Evolutionary conservation across 768 basidiomycete genomes (phyloP).

Genomic region (Lepiota subincarnata): DNA sequence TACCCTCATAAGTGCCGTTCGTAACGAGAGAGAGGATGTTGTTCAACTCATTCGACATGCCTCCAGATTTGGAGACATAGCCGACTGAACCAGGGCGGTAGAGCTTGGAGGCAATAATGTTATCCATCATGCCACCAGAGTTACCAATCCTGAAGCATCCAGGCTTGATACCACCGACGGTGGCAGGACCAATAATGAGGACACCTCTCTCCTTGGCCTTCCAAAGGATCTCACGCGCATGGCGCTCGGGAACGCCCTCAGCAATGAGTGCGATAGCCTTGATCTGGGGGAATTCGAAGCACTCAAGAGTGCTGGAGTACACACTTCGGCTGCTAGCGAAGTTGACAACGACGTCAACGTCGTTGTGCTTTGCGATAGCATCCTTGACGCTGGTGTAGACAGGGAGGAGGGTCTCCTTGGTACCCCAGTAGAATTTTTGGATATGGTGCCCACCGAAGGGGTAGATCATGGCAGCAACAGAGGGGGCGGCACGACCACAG

Average conservation of each 20-base stretch:
- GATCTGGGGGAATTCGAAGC: constrained; percentile 58
- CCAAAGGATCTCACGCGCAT: constrained; percentile 94
- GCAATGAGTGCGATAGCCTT: constrained; percentile 87
- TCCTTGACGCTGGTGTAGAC: constrained; percentile 93
- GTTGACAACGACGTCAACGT: constrained; percentile 98
- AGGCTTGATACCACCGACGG: constrained; percentile 99
- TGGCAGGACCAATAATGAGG: constrained; percentile 92
- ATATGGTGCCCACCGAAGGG: constrained; percentile 99
- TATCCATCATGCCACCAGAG: constrained; percentile 99
- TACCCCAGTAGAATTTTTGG: constrained; percentile 99
- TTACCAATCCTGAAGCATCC: constrained; percentile 99
- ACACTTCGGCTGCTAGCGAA: constrained; percentile 94
- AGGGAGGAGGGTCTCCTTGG: constrained; percentile 96
- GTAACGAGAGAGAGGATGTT: constrained; percentile 96
- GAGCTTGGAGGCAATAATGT: constrained; percentile 97
- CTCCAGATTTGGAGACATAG: constrained; percentile 99
- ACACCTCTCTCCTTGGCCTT: constrained; percentile 81
- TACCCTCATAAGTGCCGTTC: constrained; percentile 99
- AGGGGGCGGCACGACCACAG: constrained; percentile 86
- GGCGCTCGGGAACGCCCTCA: constrained; percentile 97
- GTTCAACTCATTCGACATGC: constrained; percentile 99
- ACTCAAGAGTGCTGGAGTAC: constrained; percentile 92
- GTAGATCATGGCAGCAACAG: constrained; percentile 99
- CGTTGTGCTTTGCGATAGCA: constrained; percentile 90
- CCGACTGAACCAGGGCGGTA: constrained; percentile 97